These are phyloP conservation scores for Dictyostelium brefeldianum DNA, from an alignment of 78 protist genomes.

Conservation along the genomic window DNA sequence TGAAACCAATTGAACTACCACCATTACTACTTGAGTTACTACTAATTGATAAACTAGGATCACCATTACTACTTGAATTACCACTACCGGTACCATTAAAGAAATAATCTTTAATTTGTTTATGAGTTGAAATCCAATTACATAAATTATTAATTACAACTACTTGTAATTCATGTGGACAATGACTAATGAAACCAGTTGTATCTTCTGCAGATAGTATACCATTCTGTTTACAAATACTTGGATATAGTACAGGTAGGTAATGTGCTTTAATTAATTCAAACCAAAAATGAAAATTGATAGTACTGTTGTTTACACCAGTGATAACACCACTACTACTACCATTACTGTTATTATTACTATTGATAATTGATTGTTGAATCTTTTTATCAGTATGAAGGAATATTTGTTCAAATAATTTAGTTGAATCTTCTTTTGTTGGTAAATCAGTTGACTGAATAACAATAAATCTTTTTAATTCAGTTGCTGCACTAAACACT, in stretches of 20 bases:
- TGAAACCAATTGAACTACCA: background rate
- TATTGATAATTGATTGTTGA: background rate
- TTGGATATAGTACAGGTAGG: conserved; percentile 42
- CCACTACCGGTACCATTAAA: background rate
- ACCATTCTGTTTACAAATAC: conserved; percentile 44
- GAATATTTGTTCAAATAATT: conserved; percentile 56
- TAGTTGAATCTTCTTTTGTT: conserved; percentile 37
- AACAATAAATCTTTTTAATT: conserved; percentile 49
- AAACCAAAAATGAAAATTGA: conserved; percentile 53
- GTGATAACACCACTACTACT: background rate
- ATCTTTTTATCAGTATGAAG: conserved; percentile 18
- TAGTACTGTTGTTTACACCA: background rate
- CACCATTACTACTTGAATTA: background rate
- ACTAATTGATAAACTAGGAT: background rate
- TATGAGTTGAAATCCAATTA: conserved; percentile 1
- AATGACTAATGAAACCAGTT: conserved; percentile 66
- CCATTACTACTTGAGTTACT: background rate
- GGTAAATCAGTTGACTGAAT: conserved; percentile 57
- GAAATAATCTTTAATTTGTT: conserved; percentile 30
- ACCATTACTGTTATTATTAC: background rate
- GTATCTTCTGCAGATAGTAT: conserved; percentile 29
- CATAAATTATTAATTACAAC: conserved; percentile 41
- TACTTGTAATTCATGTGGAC: conserved; percentile 75
- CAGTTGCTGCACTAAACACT: conserved; percentile 29
- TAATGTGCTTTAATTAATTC: conserved; percentile 52